Percentiles rank a stretch among this genome's conserved stretches.
These are phyloP conservation scores for Coemansia sp. DNA, from an alignment of 192 early-diverging fungal species.

Conservation along the genomic window DNA sequence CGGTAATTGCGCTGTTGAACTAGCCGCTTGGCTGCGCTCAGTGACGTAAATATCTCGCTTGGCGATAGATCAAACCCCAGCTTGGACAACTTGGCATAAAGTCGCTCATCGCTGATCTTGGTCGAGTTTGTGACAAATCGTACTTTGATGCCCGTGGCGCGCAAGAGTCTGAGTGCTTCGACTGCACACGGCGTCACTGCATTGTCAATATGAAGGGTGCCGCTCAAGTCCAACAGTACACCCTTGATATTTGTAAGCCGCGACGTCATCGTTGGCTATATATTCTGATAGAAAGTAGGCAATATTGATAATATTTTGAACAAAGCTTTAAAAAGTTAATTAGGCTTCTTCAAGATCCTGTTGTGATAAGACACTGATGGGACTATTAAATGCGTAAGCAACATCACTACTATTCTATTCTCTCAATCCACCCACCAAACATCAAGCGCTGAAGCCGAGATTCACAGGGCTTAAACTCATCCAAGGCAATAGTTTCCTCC, in stretches of 20 bases:
- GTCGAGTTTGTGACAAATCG: conserved; percentile 90
- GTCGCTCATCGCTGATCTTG: conserved; percentile 60
- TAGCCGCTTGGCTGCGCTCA: conserved; percentile 71
- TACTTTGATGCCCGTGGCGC: conserved; percentile 55
- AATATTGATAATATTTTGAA: background rate
- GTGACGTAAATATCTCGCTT: conserved; percentile 75
- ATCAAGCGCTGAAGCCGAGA: background rate
- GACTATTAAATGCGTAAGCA: background rate
- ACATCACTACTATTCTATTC: background rate
- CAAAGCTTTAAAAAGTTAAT: background rate
- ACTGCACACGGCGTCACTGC: conserved; percentile 64
- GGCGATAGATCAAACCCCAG: conserved; percentile 70
- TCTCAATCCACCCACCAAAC: background rate
- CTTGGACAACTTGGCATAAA: conserved; percentile 59
- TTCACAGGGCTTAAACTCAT: background rate
- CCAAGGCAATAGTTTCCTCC: background rate
- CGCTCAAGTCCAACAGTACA: conserved; percentile 76
- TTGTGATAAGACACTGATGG: background rate
- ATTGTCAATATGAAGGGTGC: conserved; percentile 77
- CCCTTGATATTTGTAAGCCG: conserved; percentile 40
- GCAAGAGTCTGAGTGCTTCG: conserved; percentile 64
- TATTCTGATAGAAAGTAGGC: background rate
- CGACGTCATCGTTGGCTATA: background rate
- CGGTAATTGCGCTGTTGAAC: conserved; percentile 55
- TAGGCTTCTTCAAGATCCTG: too few species aligned